These are phyloP conservation scores for Xylariaceae sp. DNA, from an alignment of 2,329 filamentous ascomycete genomes.

Conservation along the genomic window DNA sequence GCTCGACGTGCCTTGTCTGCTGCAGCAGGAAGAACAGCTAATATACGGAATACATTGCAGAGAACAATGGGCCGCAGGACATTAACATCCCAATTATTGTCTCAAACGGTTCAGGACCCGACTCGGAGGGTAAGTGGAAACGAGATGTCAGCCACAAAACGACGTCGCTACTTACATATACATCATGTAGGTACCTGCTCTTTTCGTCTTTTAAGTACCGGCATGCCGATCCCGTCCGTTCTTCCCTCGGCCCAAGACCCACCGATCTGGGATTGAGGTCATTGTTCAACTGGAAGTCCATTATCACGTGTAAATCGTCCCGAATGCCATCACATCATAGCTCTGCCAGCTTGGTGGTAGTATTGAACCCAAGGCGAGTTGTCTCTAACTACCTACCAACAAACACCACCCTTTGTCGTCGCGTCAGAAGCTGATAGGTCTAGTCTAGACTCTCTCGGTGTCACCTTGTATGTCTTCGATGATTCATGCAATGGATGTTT, in stretches of 20 bases:
- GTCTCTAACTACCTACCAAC: background rate
- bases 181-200: background rate
- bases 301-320: background rate
- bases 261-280: background rate
- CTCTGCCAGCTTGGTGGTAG: background rate
- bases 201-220: background rate
- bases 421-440: background rate
- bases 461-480: background rate
- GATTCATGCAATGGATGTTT: background rate
- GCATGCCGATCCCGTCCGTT: background rate
- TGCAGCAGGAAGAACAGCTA: background rate
- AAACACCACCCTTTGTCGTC: background rate
- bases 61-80: background rate
- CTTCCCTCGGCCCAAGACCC: background rate
- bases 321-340: background rate
- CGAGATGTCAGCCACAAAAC: background rate
- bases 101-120: background rate
- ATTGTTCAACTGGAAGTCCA: background rate
- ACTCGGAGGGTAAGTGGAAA: slow-evolving; percentile 1
- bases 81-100: background rate
- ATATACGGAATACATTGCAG: background rate
- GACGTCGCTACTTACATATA: background rate
- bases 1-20: background rate
- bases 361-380: background rate
- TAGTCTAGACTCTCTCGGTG: no score